A percentile compares a stretch with the other conserved stretches of the same genome.
These are phyloP conservation scores for Epithele typhae DNA, from an alignment of 768 basidiomycete species.

Conservation along the genomic window DNA sequence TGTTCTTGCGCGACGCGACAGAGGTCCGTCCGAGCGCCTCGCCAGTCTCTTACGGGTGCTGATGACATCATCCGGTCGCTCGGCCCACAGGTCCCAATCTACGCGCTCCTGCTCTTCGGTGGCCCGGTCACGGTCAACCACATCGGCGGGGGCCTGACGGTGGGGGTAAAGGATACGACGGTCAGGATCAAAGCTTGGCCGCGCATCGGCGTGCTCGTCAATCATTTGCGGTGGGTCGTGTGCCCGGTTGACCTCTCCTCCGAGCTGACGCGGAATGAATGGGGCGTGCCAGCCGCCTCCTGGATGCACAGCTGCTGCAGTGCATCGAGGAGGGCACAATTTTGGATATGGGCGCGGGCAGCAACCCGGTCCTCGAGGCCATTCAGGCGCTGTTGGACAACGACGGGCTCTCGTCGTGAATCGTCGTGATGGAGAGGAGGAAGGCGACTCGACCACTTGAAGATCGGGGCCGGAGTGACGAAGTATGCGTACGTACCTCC, in stretches of 20 bases:
- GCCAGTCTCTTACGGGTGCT: too few relatives aligned
- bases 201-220: slow-evolving; percentile 86
- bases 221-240: slow-evolving; percentile 67
- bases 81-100: slow-evolving; percentile 68
- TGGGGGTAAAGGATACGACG: slow-evolving; percentile 47
- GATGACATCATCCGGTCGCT: too few relatives aligned
- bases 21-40: slow-evolving; percentile 46
- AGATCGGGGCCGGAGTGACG: too few relatives aligned
- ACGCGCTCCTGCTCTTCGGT: slow-evolving; percentile 80
- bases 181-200: slow-evolving; percentile 79
- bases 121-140: slow-evolving; percentile 77
- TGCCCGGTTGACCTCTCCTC: too few relatives aligned
- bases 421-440: too few relatives aligned
- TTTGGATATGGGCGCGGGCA: slow-evolving; percentile 37
- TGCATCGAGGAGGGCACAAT: slow-evolving; percentile 61
- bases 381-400: slow-evolving; percentile 36
- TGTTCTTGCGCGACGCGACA: slow-evolving; percentile 83
- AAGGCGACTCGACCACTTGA: too few relatives aligned
- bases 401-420: slow-evolving; percentile 37
- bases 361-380: slow-evolving; percentile 46
- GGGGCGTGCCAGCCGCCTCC: slow-evolving; percentile 44
- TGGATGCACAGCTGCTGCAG: slow-evolving; percentile 63
- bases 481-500: too few relatives aligned
- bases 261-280: too few relatives aligned
- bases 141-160: slow-evolving; percentile 68